phyloP scores from a whole-genome alignment of 352 stramenopile species.

The Aphanomyces invadans region DNA sequence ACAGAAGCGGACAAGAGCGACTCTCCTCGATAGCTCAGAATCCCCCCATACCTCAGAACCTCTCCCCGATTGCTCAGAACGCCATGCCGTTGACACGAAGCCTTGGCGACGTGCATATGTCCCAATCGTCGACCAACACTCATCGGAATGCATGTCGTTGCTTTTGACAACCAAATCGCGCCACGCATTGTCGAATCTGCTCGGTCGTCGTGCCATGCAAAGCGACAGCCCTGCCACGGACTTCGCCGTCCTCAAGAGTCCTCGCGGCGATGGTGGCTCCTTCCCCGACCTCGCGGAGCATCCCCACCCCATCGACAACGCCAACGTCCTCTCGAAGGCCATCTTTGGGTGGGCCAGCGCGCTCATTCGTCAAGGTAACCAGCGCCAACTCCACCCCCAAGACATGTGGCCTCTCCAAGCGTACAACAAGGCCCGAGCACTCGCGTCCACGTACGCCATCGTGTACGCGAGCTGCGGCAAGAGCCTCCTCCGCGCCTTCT shows the following conservation, averaged over 20 bases:
- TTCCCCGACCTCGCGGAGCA: background rate
- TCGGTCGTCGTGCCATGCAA: background rate
- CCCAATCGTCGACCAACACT: no score
- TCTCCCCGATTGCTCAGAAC: no score
- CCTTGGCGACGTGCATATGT: no score
- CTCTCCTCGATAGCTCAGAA: no score
- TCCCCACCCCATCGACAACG: background rate
- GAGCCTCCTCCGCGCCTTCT: slow-evolving; percentile 28
- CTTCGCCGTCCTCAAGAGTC: background rate
- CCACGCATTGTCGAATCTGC: no score
- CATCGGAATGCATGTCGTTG: no score
- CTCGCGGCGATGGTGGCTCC: background rate
- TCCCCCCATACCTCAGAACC: no score
- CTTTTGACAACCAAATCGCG: no score
- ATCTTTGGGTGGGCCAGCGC: slow-evolving; percentile 42
- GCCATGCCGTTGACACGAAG: no score
- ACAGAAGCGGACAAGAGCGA: no score
- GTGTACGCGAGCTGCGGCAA: slow-evolving; percentile 25
- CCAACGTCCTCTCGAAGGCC: slow-evolving; percentile 25
- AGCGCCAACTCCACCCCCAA: slow-evolving; percentile 34
- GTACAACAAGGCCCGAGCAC: slow-evolving; percentile 25
- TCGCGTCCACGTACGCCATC: slow-evolving; percentile 25
- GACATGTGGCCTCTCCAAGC: slow-evolving; percentile 34
- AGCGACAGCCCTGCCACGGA: background rate
- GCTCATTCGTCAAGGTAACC: slow-evolving; percentile 37